Evolutionary conservation across 2,329 filamentous ascomycete species (phyloP).

Genomic region (Alternaria conjuncta): DNA sequence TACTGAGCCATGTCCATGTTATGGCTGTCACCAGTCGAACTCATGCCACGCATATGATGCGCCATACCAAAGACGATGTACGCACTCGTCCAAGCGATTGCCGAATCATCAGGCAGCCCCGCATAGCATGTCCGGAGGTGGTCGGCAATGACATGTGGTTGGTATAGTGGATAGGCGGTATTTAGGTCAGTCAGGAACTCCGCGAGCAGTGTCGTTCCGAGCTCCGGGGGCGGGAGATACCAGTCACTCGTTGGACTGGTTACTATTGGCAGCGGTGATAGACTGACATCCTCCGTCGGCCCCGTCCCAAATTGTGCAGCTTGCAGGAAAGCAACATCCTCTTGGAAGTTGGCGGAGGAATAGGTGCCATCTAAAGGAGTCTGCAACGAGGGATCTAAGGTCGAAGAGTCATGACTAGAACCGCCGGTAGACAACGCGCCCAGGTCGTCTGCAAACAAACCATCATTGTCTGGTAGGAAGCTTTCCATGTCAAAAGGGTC

Average conservation of each 20-base stretch:
- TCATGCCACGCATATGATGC: constrained; percentile 32
- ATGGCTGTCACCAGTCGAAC: constrained; percentile 20
- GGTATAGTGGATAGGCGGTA: constrained; percentile 29
- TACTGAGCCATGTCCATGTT: constrained; percentile 31
- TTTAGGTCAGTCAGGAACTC: constrained; percentile 38
- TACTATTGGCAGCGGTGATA: neutral
- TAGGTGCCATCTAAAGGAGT: constrained; percentile 3
- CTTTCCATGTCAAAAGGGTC: constrained; percentile 15
- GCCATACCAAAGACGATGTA: constrained; percentile 36
- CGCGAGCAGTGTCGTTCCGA: constrained; percentile 29
- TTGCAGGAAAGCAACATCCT: constrained; percentile 26
- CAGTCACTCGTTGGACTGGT: constrained; percentile 14
- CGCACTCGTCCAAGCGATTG: constrained; percentile 31
- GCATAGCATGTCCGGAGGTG: constrained; percentile 35
- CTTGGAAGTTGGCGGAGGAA: constrained; percentile 16
- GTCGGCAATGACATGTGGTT: constrained; percentile 25
- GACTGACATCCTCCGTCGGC: neutral
- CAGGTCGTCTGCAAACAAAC: neutral
- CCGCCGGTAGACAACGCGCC: neutral
- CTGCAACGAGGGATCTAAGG: neutral
- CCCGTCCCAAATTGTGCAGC: constrained; percentile 10
- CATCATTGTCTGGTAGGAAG: neutral
- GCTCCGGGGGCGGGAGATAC: constrained; percentile 30
- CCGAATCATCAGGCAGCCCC: constrained; percentile 25
- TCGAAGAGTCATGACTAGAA: neutral